These are phyloP conservation scores for Pseudogymnoascus sp. DNA, from an alignment of 2,329 filamentous ascomycete genomes.

Conservation along the genomic window DNA sequence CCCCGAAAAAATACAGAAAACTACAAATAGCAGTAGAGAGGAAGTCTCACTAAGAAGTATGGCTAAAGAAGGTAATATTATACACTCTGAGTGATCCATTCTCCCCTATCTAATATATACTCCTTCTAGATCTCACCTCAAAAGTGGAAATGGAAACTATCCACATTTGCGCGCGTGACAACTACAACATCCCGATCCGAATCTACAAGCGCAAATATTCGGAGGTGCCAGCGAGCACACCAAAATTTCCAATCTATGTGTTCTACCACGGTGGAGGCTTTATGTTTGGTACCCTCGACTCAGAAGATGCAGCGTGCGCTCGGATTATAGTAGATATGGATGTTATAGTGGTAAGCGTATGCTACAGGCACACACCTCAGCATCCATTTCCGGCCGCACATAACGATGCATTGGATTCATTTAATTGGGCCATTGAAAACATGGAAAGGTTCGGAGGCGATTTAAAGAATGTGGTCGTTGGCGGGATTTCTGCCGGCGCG, in stretches of 20 bases:
- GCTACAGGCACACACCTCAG: slow-evolving; percentile 52
- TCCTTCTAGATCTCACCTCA: background rate
- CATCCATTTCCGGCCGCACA: slow-evolving; percentile 43
- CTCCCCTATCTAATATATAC: background rate
- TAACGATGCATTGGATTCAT: slow-evolving; percentile 46
- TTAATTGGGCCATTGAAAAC: slow-evolving; percentile 44
- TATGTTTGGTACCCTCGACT: slow-evolving; percentile 43
- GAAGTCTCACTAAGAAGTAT: slow-evolving; percentile 26
- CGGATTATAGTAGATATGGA: slow-evolving; percentile 31
- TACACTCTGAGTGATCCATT: slow-evolving; percentile 4
- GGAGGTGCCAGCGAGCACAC: slow-evolving; percentile 13
- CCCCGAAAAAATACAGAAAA: slow-evolving; percentile 20
- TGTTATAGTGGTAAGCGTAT: slow-evolving; percentile 35
- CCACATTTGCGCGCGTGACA: slow-evolving; percentile 37
- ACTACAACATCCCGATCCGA: slow-evolving; percentile 35
- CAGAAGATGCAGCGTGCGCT: slow-evolving; percentile 45
- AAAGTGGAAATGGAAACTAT: slow-evolving; percentile 31
- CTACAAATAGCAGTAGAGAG: slow-evolving; percentile 30
- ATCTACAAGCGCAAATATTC: slow-evolving; percentile 36
- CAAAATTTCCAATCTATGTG: slow-evolving; percentile 40
- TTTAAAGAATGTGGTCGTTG: slow-evolving; percentile 33
- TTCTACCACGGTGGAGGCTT: slow-evolving; percentile 51
- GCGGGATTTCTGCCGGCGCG: slow-evolving; percentile 42
- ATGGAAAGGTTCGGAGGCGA: slow-evolving; percentile 33
- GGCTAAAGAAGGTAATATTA: slow-evolving; percentile 20